These are phyloP conservation scores for Penicillium tannophilum DNA, from an alignment of 495 filamentous ascomycete genomes.

Conservation along the genomic window DNA sequence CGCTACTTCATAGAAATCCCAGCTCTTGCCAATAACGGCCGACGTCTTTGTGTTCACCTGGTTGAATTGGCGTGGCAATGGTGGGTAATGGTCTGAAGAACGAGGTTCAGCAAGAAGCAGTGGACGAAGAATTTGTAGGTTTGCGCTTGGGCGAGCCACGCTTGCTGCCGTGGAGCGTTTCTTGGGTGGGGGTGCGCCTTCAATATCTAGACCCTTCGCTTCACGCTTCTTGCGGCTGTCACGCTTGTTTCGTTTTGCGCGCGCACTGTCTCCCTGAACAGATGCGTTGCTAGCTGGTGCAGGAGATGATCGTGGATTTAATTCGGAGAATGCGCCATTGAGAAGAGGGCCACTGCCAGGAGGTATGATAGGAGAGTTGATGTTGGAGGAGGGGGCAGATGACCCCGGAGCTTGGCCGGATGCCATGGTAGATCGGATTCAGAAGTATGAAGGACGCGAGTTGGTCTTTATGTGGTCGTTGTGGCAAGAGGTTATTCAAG, in stretches of 20 bases:
- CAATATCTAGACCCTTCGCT: slow-evolving; percentile 59
- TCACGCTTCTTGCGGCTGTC: slow-evolving; percentile 73
- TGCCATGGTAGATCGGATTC: slow-evolving; percentile 29
- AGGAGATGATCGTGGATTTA: slow-evolving; percentile 42
- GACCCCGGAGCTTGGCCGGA: slow-evolving; percentile 41
- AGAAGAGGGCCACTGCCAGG: slow-evolving; percentile 33
- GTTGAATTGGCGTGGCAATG: slow-evolving; percentile 46
- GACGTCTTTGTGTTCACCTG: slow-evolving; percentile 40
- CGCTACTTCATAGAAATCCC: slow-evolving; percentile 48
- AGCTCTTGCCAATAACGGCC: slow-evolving; percentile 36
- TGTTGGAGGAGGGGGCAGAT: slow-evolving; percentile 45
- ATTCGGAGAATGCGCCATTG: slow-evolving; percentile 34
- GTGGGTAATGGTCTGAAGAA: slow-evolving; percentile 40
- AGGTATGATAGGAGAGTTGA: slow-evolving; percentile 44
- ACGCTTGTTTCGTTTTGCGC: slow-evolving; percentile 48
- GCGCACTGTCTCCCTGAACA: slow-evolving; percentile 38
- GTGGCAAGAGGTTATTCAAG: neutral
- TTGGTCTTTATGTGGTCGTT: neutral
- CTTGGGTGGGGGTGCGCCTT: slow-evolving; percentile 38
- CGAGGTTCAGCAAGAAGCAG: slow-evolving; percentile 40
- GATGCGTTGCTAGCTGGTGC: slow-evolving; percentile 36
- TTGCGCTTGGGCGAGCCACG: slow-evolving; percentile 33
- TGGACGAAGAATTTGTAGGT: slow-evolving; percentile 36
- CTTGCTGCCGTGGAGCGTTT: slow-evolving; percentile 38
- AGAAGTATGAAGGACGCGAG: neutral